Evolutionary conservation across 2,329 filamentous ascomycete species (phyloP).

Genomic region (Tolypocladium inflatum): DNA sequence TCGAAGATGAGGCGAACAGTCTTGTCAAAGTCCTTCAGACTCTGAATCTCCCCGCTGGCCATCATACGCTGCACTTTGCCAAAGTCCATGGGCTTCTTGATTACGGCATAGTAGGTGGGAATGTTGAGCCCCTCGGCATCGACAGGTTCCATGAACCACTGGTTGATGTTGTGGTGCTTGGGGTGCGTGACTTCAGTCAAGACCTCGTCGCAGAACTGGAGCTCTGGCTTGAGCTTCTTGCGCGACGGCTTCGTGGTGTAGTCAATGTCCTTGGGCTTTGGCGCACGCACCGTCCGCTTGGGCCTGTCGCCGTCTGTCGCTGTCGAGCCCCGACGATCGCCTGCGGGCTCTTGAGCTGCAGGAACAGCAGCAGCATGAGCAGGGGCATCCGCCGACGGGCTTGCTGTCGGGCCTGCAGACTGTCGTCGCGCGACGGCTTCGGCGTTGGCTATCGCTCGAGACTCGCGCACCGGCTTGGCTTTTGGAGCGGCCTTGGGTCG

Average conservation of each 20-base stretch:
- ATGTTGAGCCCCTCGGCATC: constrained; percentile 93
- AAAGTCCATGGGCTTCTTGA: constrained; percentile 96
- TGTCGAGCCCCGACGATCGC: constrained; percentile 57
- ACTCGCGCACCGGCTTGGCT: constrained; percentile 25
- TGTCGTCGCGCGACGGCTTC: constrained; percentile 17
- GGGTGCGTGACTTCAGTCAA: constrained; percentile 67
- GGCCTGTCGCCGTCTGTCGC: constrained; percentile 69
- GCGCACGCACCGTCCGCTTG: constrained; percentile 88
- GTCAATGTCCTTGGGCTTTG: constrained; percentile 83
- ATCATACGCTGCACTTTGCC: constrained; percentile 73
- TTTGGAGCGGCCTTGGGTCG: constrained; percentile 43
- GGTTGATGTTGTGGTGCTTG: constrained; percentile 59
- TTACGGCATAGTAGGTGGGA: constrained; percentile 82
- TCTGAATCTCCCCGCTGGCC: constrained; percentile 68
- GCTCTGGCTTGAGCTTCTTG: constrained; percentile 80
- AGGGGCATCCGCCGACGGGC: constrained; percentile 15
- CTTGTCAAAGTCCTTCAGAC: constrained; percentile 73
- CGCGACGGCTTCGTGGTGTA: constrained; percentile 69
- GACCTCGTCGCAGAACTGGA: constrained; percentile 82
- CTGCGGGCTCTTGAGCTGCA: constrained; percentile 10
- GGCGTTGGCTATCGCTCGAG: constrained; percentile 15
- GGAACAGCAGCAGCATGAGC: constrained; percentile 9
- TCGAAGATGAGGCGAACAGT: constrained; percentile 76
- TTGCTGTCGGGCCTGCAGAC: constrained; percentile 18
- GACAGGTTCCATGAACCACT: constrained; percentile 73